Conservation (phyloP, 2,329 filamentous ascomycete species). For the Nothopassalora personata region DNA sequence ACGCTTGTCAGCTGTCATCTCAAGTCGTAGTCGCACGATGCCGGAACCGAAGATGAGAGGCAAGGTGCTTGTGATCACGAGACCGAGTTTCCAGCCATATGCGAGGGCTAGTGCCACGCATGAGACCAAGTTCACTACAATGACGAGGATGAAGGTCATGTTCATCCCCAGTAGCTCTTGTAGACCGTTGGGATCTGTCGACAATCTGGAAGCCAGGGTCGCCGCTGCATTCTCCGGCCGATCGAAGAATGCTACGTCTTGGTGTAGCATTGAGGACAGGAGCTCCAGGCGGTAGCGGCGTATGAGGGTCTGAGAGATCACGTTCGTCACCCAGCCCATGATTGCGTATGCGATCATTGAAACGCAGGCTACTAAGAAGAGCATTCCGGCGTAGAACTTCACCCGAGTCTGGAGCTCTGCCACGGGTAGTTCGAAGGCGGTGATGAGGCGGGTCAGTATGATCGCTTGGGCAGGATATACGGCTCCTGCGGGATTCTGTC, state of each 20-base stretch:
- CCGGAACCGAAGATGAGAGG: too few relatives aligned
- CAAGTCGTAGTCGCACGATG: too few relatives aligned
- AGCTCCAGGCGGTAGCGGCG: slow-evolving; percentile 32
- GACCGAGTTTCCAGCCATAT: slow-evolving; percentile 46
- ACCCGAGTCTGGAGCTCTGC: slow-evolving; percentile 27
- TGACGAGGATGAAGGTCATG: slow-evolving; percentile 43
- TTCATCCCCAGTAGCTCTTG: slow-evolving; percentile 1
- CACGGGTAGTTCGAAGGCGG: slow-evolving; percentile 43
- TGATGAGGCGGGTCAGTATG: slow-evolving; percentile 38
- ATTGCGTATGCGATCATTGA: slow-evolving; percentile 41
- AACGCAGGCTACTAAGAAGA: slow-evolving; percentile 47
- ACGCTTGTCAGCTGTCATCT: too few relatives aligned
- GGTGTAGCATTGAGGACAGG: slow-evolving; percentile 19
- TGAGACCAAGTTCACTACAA: slow-evolving; percentile 64
- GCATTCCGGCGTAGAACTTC: slow-evolving; percentile 51
- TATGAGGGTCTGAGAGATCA: slow-evolving; percentile 34
- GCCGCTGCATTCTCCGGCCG: slow-evolving; percentile 38
- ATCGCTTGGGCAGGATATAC: slow-evolving; percentile 46
- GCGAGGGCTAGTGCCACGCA: slow-evolving; percentile 42
- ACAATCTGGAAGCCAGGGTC: slow-evolving; percentile 81
- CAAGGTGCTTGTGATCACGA: slow-evolving; percentile 28
- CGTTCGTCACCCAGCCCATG: slow-evolving; percentile 36
- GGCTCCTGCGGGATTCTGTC: slow-evolving; percentile 28
- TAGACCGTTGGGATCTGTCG: slow-evolving; percentile 42
- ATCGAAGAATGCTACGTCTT: slow-evolving; percentile 14